Evolutionary conservation across 257 asterid species (phyloP), one percentile per base, ranked within the genome.

Genomic region (Ajuga chamaepitys): DNA sequence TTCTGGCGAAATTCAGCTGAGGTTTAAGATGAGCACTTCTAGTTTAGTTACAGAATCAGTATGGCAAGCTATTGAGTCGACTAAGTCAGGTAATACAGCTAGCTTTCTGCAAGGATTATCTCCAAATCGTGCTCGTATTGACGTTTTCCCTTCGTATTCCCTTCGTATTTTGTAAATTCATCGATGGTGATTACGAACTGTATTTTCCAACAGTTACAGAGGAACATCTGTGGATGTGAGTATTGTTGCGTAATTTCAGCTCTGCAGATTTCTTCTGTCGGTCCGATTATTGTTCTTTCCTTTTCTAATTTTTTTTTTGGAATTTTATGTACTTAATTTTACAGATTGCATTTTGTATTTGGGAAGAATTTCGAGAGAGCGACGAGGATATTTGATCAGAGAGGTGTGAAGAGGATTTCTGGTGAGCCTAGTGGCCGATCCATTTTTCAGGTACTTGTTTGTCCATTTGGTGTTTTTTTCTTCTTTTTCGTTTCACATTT

Each of bases 361-460:
- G 99, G 97, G 72, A 93, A 86, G 51, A 89, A 88, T 75, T 80
- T 94, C 17, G 99, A 90, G 79, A 80, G 78, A 59, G 97, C 97
- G 1, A 77, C 85, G 12, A 79, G 85, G 82, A 90, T 94, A 21
- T 89, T 86, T 48, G 96, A 94, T 72, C 89, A 84, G 60, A 81
- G 81, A 17, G 95, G 96, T 3, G 97, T 94, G 18, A 83, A 82
- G 89, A 85, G 83, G 75, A 88, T 94, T 32, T 84, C 76, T 11
- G 97, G 96, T 8, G 68, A 77, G 45, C 83, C 80, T 70, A 90
- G 93, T 53, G 88, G 95, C 14, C 95, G 95, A 30, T 80, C 77
- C 67, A 72, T 94, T 74, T 94, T 87, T 64, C 92, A 85, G 93
- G 97, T 86, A 17, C 10, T 51, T 41, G 4, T 21, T 4, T 35